phyloP scores from a whole-genome alignment of 352 stramenopile genomes.

The Saprolegnia parasitica region DNA sequence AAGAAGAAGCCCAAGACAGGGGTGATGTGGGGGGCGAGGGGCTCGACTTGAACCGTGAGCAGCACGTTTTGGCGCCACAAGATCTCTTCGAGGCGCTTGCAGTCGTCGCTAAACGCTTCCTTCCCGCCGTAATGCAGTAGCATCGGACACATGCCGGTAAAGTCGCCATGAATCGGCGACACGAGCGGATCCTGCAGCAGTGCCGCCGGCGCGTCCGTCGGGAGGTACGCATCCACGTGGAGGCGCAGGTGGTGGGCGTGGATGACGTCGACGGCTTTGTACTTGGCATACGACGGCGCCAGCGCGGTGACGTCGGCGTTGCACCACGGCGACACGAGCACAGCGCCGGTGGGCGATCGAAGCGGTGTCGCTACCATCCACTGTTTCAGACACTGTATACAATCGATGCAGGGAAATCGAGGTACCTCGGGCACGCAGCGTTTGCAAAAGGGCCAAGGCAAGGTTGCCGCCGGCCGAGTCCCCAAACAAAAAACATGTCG shows the following conservation, averaged over 20 bases:
- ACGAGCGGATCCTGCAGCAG: conserved; percentile 12
- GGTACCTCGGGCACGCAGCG: conserved; percentile 10
- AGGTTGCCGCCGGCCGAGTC: conserved; percentile 25
- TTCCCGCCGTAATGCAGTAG: conserved; percentile 28
- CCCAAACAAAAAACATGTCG: conserved; percentile 21
- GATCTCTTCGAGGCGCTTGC: background rate
- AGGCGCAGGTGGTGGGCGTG: background rate
- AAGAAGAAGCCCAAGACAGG: conserved; percentile 7
- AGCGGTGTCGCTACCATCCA: conserved; percentile 8
- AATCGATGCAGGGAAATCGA: too few relatives aligned
- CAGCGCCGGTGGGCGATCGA: background rate
- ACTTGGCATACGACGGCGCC: conserved; percentile 7
- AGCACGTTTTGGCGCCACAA: conserved; percentile 5
- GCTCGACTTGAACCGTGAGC: conserved; percentile 14
- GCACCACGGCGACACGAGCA: conserved; percentile 17
- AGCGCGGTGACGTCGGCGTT: background rate
- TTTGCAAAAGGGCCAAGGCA: conserved; percentile 2
- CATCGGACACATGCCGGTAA: conserved; percentile 4
- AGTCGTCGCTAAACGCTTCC: conserved; percentile 23
- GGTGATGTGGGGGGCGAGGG: conserved; percentile 18
- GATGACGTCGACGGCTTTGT: background rate
- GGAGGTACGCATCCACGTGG: conserved; percentile 4
- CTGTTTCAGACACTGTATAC: background rate
- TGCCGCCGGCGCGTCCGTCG: background rate
- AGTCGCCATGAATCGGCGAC: conserved; percentile 14